phyloP scores from a whole-genome alignment of 805 yeast species.

The Starmerella bacillaris region DNA sequence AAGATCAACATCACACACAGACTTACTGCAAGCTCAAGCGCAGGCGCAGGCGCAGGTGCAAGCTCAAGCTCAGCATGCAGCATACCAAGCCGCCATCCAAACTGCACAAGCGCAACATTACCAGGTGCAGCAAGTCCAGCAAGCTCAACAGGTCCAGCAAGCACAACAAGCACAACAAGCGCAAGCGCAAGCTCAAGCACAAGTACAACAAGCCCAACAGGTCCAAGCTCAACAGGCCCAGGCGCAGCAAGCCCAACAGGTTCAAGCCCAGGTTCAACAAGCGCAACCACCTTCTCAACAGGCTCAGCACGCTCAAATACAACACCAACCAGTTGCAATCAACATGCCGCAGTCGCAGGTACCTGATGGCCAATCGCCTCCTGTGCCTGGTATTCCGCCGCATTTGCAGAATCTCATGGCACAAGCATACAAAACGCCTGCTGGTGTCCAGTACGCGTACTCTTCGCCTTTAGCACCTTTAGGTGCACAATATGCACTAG shows the following conservation, averaged over 20 bases:
- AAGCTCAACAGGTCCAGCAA: constrained; percentile 4
- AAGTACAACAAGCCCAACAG: no score
- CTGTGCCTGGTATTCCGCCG: constrained; percentile 8
- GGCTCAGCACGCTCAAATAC: constrained; percentile 7
- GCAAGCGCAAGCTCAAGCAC: constrained; percentile 9
- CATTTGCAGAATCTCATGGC: constrained; percentile 7
- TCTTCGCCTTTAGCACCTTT: background rate
- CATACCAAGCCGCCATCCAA: no score
- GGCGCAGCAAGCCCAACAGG: constrained; percentile 9
- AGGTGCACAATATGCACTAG: no score
- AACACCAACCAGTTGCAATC: no score
- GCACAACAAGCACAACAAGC: constrained; percentile 1
- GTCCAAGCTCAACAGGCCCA: no score
- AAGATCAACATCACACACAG: background rate
- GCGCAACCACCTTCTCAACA: constrained; percentile 6
- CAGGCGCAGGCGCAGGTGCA: constrained; percentile 2
- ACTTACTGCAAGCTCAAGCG: constrained; percentile 1
- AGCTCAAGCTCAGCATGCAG: constrained; percentile 6
- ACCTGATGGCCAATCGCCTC: no score
- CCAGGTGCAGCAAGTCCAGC: constrained; percentile 8
- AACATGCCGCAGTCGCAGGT: no score
- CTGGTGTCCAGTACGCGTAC: background rate
- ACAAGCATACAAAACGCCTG: constrained; percentile 1
- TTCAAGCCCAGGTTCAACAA: constrained; percentile 9
- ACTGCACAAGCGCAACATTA: constrained; percentile 9